phyloP scores from a whole-genome alignment of 495 filamentous ascomycete species.

The Pseudoneurospora amorphoporcata region DNA sequence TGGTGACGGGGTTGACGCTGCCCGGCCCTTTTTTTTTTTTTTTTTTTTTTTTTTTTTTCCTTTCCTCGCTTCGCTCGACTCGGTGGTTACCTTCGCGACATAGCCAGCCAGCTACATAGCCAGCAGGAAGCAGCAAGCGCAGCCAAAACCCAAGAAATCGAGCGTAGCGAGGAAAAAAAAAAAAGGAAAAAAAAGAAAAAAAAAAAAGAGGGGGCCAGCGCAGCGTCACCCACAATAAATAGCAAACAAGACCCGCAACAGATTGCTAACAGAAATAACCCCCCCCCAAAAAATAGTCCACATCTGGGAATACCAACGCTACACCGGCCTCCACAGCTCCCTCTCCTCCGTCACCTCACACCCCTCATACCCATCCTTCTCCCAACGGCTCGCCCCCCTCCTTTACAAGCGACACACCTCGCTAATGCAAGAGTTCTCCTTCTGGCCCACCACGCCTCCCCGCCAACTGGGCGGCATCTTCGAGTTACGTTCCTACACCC shows the following conservation, averaged over 20 bases:
- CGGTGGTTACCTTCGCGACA: too few relatives aligned
- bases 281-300: slow-evolving; percentile 54
- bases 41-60: neutral
- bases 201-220: too few relatives aligned
- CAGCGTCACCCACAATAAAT: neutral
- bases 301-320: slow-evolving; percentile 99
- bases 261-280: neutral
- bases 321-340: slow-evolving; percentile 89
- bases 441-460: slow-evolving; percentile 93
- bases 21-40: too few relatives aligned
- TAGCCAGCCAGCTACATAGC: too few relatives aligned
- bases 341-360: slow-evolving; percentile 71
- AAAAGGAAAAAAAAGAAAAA: too few relatives aligned
- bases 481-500: slow-evolving; percentile 92
- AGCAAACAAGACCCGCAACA: slow-evolving; percentile 2
- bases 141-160: too few relatives aligned
- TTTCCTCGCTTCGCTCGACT: too few relatives aligned
- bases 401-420: slow-evolving; percentile 78
- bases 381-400: slow-evolving; percentile 65
- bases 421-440: slow-evolving; percentile 98
- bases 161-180: too few relatives aligned
- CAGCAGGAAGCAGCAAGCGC: too few relatives aligned
- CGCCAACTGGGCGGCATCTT: slow-evolving; percentile 86
- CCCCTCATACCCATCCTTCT: slow-evolving; percentile 72
- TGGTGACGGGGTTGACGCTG: neutral